phyloP scores from a whole-genome alignment of 1,139 yeast genomes.

The Sugiyamaella neomexicana region DNA sequence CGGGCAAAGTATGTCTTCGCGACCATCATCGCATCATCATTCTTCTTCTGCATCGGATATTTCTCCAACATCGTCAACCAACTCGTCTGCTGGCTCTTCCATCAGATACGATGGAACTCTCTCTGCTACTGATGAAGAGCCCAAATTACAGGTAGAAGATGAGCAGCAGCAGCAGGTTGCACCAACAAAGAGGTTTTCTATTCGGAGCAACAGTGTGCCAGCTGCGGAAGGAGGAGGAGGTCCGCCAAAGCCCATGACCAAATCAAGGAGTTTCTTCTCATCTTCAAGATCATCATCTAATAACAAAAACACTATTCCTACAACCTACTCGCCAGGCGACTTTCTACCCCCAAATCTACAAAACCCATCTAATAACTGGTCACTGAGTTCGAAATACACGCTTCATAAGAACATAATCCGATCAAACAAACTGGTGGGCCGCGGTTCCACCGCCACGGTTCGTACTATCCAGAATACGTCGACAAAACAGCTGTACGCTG shows the following conservation, averaged over 20 bases:
- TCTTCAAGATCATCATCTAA: background rate
- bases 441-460: slow-evolving; percentile 37
- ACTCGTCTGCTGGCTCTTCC: slow-evolving; percentile 6
- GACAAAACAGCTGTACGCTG: slow-evolving; percentile 53
- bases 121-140: background rate
- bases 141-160: background rate
- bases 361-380: slow-evolving; percentile 8
- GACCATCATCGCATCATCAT: slow-evolving; percentile 1
- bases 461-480: slow-evolving; percentile 40
- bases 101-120: slow-evolving; percentile 3
- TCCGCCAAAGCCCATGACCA: background rate
- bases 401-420: slow-evolving; percentile 34
- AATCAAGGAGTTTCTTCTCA: slow-evolving; percentile 10
- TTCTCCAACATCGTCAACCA: slow-evolving; percentile 1
- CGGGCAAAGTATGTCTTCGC: background rate
- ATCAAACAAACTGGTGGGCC: slow-evolving; percentile 28
- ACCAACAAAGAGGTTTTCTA: background rate
- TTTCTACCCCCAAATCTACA: slow-evolving; percentile 10
- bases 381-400: slow-evolving; percentile 10
- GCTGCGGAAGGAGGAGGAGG: background rate
- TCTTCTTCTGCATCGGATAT: slow-evolving; percentile 7
- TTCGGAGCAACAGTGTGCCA: slow-evolving; percentile 8
- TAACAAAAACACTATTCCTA: slow-evolving; percentile 1
- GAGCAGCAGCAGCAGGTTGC: background rate
- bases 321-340: slow-evolving; percentile 4